phyloP scores from a whole-genome alignment of 2,329 filamentous ascomycete species.

The Aspergillus amoenus region DNA sequence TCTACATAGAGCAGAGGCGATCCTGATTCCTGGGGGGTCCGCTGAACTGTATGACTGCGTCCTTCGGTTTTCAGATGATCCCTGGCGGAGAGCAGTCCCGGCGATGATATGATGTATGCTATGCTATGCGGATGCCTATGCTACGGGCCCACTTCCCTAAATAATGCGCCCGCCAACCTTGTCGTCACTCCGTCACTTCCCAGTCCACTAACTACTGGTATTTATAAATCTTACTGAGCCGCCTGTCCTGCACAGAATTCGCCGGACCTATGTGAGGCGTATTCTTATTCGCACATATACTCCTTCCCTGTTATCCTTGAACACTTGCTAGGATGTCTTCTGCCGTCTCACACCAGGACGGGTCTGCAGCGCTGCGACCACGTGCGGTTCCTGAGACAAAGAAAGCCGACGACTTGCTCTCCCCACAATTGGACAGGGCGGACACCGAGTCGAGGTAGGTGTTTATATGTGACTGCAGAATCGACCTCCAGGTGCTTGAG shows the following conservation, averaged over 20 bases:
- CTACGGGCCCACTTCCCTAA: background rate
- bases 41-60: background rate
- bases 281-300: background rate
- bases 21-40: conserved; percentile 1
- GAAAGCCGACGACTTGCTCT: conserved; percentile 27
- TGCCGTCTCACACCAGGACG: conserved; percentile 26
- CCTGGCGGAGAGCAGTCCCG: conserved; percentile 1
- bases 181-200: background rate
- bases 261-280: conserved; percentile 7
- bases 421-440: conserved; percentile 28
- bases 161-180: background rate
- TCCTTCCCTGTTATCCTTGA: conserved; percentile 1
- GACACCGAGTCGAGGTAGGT: conserved; percentile 38
- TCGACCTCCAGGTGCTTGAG: background rate
- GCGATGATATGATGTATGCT: background rate
- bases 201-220: background rate
- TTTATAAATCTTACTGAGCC: conserved; percentile 8
- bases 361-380: conserved; percentile 30
- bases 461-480: background rate
- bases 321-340: conserved; percentile 29
- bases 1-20: background rate
- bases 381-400: conserved; percentile 31
- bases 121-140: background rate
- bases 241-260: background rate
- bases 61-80: background rate